A percentile compares a stretch with the other conserved stretches of the same genome.
These are phyloP conservation scores for Phytopythium litorale DNA, from an alignment of 352 stramenopile genomes.

Conservation along the genomic window DNA sequence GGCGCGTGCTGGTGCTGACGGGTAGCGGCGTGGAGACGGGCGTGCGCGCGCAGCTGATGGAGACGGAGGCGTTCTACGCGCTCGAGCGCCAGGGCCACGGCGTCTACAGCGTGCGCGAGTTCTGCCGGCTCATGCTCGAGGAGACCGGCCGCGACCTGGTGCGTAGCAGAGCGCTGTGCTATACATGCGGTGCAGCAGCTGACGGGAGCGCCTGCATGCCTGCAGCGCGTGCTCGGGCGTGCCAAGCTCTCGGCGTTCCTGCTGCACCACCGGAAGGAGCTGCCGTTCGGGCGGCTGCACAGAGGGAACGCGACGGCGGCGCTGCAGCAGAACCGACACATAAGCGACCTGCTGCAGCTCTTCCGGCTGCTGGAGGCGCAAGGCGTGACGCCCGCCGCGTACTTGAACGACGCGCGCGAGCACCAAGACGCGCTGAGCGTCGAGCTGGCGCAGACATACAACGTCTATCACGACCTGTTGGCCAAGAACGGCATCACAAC, in stretches of 20 bases:
- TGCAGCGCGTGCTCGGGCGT: conserved; percentile 39
- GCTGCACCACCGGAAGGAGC: conserved; percentile 37
- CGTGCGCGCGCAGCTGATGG: conserved; percentile 21
- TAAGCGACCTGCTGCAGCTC: conserved; percentile 61
- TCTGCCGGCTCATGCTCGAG: conserved; percentile 61
- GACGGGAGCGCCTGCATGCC: background rate
- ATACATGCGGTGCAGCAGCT: background rate
- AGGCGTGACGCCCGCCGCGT: conserved; percentile 39
- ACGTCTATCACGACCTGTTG: conserved; percentile 47
- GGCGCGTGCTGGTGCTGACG: conserved; percentile 38
- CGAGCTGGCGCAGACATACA: conserved; percentile 49
- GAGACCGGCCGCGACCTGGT: conserved; percentile 49
- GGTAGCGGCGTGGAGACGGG: conserved; percentile 17
- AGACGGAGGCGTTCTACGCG: conserved; percentile 41
- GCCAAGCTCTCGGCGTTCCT: conserved; percentile 48
- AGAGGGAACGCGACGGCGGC: conserved; percentile 31
- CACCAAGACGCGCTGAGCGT: conserved; percentile 7
- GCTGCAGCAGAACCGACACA: conserved; percentile 46
- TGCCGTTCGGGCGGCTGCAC: conserved; percentile 37
- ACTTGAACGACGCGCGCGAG: conserved; percentile 16
- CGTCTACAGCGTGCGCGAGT: conserved; percentile 49
- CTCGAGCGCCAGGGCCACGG: conserved; percentile 68
- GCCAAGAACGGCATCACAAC: conserved; percentile 49
- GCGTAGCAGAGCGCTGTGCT: background rate
- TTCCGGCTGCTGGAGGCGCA: conserved; percentile 69